Percentiles rank a stretch among this genome's conserved stretches.
Evolutionary conservation across 2,329 filamentous ascomycete genomes (phyloP).

Genomic region (Cladosporium halotolerans): DNA sequence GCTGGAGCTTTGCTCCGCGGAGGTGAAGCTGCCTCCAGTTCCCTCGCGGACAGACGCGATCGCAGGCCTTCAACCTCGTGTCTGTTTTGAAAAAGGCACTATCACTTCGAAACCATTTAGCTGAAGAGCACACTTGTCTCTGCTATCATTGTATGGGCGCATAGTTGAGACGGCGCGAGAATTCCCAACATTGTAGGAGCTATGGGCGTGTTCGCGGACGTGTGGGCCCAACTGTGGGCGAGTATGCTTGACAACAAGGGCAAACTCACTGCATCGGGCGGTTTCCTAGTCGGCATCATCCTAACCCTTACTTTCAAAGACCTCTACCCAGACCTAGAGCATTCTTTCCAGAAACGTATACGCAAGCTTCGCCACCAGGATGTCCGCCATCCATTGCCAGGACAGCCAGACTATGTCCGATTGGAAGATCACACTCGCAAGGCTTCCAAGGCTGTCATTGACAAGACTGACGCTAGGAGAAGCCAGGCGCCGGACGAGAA

Average conservation of each 20-base stretch:
- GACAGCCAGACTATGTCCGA: constrained; percentile 22
- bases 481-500: constrained; percentile 15
- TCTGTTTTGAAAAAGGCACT: too few species aligned
- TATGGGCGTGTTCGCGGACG: constrained; percentile 20
- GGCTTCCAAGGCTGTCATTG: constrained; percentile 3
- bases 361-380: constrained; percentile 21
- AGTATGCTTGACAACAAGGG: constrained; percentile 28
- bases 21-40: not conserved
- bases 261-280: constrained; percentile 29
- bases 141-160: too few species aligned
- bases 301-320: constrained; percentile 74
- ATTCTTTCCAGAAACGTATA: constrained; percentile 49
- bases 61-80: too few species aligned
- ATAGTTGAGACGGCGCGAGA: too few species aligned
- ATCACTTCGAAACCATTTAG: too few species aligned
- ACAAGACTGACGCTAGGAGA: constrained; percentile 10
- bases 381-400: constrained; percentile 21
- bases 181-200: too few species aligned
- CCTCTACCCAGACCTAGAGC: constrained; percentile 67
- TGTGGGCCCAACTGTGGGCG: constrained; percentile 24
- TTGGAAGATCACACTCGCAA: constrained; percentile 34
- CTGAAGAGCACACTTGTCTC: too few species aligned
- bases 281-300: constrained; percentile 69
- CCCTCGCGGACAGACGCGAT: too few species aligned
- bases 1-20: constrained; percentile 10